These are phyloP conservation scores for Neofusicoccum cordaticola DNA, from an alignment of 2,329 filamentous ascomycete species.

Conservation along the genomic window DNA sequence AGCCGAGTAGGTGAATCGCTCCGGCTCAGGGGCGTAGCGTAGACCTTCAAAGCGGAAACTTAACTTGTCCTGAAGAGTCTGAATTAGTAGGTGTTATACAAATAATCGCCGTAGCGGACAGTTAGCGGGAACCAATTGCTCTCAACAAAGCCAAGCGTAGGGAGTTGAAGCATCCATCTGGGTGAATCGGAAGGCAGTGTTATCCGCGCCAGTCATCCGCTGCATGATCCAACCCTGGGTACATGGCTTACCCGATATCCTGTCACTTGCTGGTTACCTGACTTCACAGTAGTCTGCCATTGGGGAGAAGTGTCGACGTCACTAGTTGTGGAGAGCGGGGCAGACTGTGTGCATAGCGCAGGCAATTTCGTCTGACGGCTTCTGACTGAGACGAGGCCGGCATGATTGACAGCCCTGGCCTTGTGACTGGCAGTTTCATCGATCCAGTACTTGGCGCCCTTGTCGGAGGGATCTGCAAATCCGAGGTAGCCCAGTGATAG, in stretches of 20 bases:
- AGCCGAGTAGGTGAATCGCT: conserved; percentile 46
- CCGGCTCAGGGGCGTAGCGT: conserved; percentile 45
- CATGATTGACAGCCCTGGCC: background rate
- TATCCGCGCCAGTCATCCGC: too few relatives aligned
- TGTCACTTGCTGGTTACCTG: conserved; percentile 20
- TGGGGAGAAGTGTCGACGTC: conserved; percentile 19
- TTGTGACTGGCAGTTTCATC: background rate
- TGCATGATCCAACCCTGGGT: too few relatives aligned
- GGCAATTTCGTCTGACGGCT: conserved; percentile 19
- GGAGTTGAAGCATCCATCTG: too few relatives aligned
- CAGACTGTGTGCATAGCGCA: conserved; percentile 24
- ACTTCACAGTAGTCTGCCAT: conserved; percentile 22
- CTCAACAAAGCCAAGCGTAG: too few relatives aligned
- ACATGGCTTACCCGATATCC: conserved; percentile 18
- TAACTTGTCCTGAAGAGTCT: conserved; percentile 33
- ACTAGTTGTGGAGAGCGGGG: conserved; percentile 21
- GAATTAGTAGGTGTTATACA: conserved; percentile 20
- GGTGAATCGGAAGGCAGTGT: too few relatives aligned
- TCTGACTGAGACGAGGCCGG: background rate
- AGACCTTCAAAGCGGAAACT: conserved; percentile 53
- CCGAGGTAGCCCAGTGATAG: conserved; percentile 15
- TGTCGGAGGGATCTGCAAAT: background rate
- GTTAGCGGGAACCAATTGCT: too few relatives aligned
- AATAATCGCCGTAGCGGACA: too few relatives aligned
- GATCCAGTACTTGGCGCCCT: conserved; percentile 18